Evolutionary conservation across 805 yeast species (phyloP).

Genomic region (Schwanniomyces yamadae): DNA sequence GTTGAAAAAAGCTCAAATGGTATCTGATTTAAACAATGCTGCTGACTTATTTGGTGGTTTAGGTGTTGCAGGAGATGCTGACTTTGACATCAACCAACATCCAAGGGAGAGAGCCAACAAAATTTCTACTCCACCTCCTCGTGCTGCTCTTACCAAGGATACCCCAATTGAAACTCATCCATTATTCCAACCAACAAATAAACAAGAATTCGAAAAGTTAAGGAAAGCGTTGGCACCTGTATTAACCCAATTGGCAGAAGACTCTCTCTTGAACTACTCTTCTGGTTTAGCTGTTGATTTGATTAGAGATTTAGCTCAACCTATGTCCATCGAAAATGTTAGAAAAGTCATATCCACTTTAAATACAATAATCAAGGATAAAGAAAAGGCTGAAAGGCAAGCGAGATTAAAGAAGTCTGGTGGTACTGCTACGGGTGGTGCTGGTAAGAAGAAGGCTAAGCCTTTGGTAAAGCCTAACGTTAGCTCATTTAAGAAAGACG

Average conservation of each 20-base stretch:
- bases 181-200: slow-evolving; percentile 78
- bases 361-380: slow-evolving; percentile 77
- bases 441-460: slow-evolving; percentile 92
- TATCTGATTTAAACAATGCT: slow-evolving; percentile 87
- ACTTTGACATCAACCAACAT: slow-evolving; percentile 44
- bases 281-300: slow-evolving; percentile 80
- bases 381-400: slow-evolving; percentile 86
- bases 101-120: slow-evolving; percentile 52
- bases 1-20: slow-evolving; percentile 75
- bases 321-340: slow-evolving; percentile 76
- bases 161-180: slow-evolving; percentile 75
- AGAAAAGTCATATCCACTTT: slow-evolving; percentile 85
- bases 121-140: slow-evolving; percentile 37
- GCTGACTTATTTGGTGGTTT: slow-evolving; percentile 84
- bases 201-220: slow-evolving; percentile 65
- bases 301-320: slow-evolving; percentile 79
- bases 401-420: slow-evolving; percentile 79
- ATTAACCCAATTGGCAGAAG: slow-evolving; percentile 43
- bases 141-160: slow-evolving; percentile 47
- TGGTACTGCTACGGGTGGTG: slow-evolving; percentile 88
- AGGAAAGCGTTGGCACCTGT: slow-evolving; percentile 25
- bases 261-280: slow-evolving; percentile 65
- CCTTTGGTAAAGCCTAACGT: slow-evolving; percentile 64
- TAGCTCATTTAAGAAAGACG: slow-evolving; percentile 61
- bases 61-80: slow-evolving; percentile 45